Conservation (phyloP, 805 yeast species). For the Tetrapisispora nanseiensis region DNA sequence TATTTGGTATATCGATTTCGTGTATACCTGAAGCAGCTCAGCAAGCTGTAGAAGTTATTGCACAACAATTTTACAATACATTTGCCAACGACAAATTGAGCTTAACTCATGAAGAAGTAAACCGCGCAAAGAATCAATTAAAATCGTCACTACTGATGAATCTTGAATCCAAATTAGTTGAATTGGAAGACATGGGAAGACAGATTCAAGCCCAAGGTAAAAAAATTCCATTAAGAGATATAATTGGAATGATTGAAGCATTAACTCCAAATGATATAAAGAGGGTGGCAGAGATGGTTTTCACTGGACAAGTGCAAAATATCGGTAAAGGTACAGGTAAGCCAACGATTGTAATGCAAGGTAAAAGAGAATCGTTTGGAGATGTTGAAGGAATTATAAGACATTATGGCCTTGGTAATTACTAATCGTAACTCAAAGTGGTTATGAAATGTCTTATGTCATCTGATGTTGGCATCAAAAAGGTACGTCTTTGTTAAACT, state of each 20-base stretch:
- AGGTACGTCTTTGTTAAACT: too few species aligned
- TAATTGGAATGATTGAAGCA: slow-evolving; percentile 66
- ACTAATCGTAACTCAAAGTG: not conserved
- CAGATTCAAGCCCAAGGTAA: slow-evolving; percentile 80
- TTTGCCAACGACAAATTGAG: slow-evolving; percentile 50
- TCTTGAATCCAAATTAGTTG: slow-evolving; percentile 86
- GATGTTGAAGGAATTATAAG: slow-evolving; percentile 60
- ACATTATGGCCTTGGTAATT: slow-evolving; percentile 62
- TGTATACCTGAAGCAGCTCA: slow-evolving; percentile 82
- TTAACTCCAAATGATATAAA: slow-evolving; percentile 61
- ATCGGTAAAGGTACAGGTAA: slow-evolving; percentile 43
- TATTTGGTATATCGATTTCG: slow-evolving; percentile 80
- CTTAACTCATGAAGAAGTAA: slow-evolving; percentile 56
- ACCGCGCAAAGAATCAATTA: slow-evolving; percentile 86
- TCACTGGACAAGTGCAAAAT: slow-evolving; percentile 52
- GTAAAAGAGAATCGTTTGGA: slow-evolving; percentile 76
- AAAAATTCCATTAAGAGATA: slow-evolving; percentile 65
- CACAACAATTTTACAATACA: slow-evolving; percentile 46
- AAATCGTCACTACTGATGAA: slow-evolving; percentile 85
- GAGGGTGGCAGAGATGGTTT: slow-evolving; percentile 62
- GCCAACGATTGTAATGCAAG: slow-evolving; percentile 88
- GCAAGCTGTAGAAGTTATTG: slow-evolving; percentile 70
- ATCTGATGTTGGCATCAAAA: too few species aligned
- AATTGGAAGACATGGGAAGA: slow-evolving; percentile 89
- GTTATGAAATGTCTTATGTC: slow-evolving; percentile 1